These are phyloP conservation scores for Ciborinia camelliae DNA, from an alignment of 2,329 filamentous ascomycete species.

Conservation along the genomic window DNA sequence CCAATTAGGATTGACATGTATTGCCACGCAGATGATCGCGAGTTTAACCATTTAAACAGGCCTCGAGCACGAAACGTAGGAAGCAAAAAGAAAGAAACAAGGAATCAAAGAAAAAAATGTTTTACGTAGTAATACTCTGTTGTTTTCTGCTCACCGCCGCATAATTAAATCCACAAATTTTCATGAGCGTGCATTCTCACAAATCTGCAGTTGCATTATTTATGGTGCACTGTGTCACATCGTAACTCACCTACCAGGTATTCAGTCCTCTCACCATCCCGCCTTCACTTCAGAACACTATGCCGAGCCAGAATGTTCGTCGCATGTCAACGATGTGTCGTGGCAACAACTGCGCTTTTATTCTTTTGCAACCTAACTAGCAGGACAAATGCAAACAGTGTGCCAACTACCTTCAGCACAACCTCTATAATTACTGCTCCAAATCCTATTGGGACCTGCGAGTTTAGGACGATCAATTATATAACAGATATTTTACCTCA, in stretches of 20 bases:
- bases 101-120: conserved; percentile 16
- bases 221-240: conserved; percentile 1
- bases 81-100: conserved; percentile 17
- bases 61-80: background rate
- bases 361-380: conserved; percentile 22
- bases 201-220: conserved; percentile 3
- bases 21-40: background rate
- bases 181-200: conserved; percentile 1
- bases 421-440: conserved; percentile 10
- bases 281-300: conserved; percentile 11
- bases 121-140: too few relatives aligned
- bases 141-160: conserved; percentile 16
- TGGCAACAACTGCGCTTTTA: conserved; percentile 27
- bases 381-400: conserved; percentile 28
- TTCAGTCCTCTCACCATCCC: conserved; percentile 8
- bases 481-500: conserved; percentile 38
- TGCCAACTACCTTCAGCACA: conserved; percentile 18
- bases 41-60: background rate
- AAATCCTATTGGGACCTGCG: conserved; percentile 33
- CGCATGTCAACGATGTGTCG: conserved; percentile 23
- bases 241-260: background rate
- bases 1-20: background rate
- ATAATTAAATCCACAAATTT: conserved; percentile 12
- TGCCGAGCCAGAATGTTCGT: conserved; percentile 27
- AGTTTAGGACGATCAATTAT: conserved; percentile 39